phyloP scores from a whole-genome alignment of 2,329 filamentous ascomycete genomes.

The Fonsecaea erecta region DNA sequence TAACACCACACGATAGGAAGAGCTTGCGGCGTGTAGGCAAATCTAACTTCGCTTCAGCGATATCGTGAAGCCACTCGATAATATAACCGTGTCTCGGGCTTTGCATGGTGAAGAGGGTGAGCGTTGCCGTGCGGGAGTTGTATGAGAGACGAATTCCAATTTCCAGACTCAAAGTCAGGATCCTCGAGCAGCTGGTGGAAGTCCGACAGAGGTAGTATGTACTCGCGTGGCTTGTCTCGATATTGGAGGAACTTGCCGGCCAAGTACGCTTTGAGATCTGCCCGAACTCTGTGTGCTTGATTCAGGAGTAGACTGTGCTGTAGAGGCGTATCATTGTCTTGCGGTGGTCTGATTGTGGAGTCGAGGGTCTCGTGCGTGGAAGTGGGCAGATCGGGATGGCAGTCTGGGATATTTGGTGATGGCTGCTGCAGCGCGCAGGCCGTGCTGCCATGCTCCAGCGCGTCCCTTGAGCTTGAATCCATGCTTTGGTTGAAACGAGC shows the following conservation, averaged over 20 bases:
- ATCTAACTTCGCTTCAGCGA: not conserved
- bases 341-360: not conserved
- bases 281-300: not conserved
- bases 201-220: not conserved
- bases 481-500: too few species aligned
- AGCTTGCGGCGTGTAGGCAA: not conserved
- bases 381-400: not conserved
- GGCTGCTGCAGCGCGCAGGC: too few species aligned
- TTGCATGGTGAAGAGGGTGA: slow-evolving; percentile 3
- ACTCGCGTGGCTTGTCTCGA: not conserved
- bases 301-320: not conserved
- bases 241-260: not conserved
- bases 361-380: not conserved
- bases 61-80: not conserved
- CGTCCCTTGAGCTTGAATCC: too few species aligned
- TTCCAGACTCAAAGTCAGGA: not conserved
- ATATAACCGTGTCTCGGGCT: not conserved
- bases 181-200: not conserved
- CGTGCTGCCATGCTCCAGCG: too few species aligned
- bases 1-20: not conserved
- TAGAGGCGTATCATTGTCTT: not conserved
- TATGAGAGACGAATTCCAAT: not conserved
- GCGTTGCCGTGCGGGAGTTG: not conserved
- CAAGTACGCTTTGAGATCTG: not conserved
- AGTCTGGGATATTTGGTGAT: too few species aligned